Percentiles rank a stretch among this genome's conserved stretches.
Conservation (phyloP, 257 asterid genomes). For the Gentiana dahurica region DNA sequence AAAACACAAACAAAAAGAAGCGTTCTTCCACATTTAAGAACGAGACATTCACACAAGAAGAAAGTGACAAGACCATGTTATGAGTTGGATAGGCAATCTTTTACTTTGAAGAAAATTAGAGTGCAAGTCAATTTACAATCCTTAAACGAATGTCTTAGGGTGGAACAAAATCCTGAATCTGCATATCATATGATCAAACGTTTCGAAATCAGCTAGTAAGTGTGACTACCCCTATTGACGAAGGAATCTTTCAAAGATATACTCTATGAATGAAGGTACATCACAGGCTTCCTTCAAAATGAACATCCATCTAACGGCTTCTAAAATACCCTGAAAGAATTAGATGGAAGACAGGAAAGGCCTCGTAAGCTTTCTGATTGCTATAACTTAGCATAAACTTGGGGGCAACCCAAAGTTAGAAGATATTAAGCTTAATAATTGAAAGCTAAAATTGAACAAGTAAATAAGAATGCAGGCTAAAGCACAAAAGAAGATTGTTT, state of each 20-base stretch:
- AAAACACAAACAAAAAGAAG: no score
- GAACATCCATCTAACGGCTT: not conserved
- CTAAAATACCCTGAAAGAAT: not conserved
- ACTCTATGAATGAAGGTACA: not conserved
- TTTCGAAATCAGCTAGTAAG: no score
- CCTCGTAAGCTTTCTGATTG: not conserved
- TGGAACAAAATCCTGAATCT: not conserved
- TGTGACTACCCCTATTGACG: no score
- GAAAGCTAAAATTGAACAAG: constrained; percentile 1
- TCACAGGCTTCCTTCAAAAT: not conserved
- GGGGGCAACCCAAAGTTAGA: no score
- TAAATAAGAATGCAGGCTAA: not conserved
- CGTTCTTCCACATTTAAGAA: not conserved
- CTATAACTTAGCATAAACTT: not conserved
- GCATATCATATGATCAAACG: not conserved
- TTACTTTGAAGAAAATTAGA: no score
- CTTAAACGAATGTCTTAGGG: not conserved
- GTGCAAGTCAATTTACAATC: no score
- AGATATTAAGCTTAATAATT: not conserved
- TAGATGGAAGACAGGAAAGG: not conserved
- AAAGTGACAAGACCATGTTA: no score
- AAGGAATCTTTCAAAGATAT: no score
- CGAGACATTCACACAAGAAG: not conserved
- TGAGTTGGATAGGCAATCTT: not conserved
- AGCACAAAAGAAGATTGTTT: not conserved